These are phyloP conservation scores for Yamadazyma tumulicola DNA, from an alignment of 805 yeast genomes.

Conservation along the genomic window DNA sequence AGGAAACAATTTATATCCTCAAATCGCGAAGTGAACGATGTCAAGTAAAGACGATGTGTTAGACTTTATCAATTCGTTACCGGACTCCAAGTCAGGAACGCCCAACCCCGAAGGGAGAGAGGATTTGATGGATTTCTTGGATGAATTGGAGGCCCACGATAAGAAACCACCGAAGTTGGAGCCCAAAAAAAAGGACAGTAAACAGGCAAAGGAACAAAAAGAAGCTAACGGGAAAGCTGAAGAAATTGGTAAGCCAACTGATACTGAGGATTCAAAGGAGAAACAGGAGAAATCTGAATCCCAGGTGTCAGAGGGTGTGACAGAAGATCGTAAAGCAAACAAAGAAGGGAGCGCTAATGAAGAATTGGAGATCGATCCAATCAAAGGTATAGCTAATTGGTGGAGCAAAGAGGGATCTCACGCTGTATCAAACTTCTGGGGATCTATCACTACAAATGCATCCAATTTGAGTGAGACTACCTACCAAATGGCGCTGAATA, in stretches of 20 bases:
- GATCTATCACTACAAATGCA: conserved; percentile 55
- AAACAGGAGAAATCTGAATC: not conserved
- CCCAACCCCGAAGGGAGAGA: conserved; percentile 40
- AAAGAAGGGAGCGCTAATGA: conserved; percentile 9
- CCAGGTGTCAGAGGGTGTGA: not conserved
- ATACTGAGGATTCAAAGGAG: conserved; percentile 1
- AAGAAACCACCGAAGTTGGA: conserved; percentile 34
- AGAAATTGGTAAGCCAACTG: not conserved
- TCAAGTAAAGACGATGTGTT: conserved; percentile 57
- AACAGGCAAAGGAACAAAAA: conserved; percentile 1
- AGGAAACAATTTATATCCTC: too few relatives aligned
- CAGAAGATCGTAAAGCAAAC: not conserved
- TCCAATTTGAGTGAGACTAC: conserved; percentile 48
- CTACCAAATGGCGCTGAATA: conserved; percentile 45
- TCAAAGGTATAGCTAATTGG: conserved; percentile 67
- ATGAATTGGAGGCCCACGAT: conserved; percentile 68
- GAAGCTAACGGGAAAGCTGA: conserved; percentile 9
- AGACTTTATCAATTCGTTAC: conserved; percentile 76
- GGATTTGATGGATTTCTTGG: conserved; percentile 54
- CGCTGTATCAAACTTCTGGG: conserved; percentile 66
- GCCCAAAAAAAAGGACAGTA: conserved; percentile 23
- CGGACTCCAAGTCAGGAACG: conserved; percentile 48
- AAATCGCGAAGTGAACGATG: too few relatives aligned
- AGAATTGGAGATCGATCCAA: conserved; percentile 49
- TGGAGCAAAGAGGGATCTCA: conserved; percentile 69